Conservation (phyloP, 139 green algal genomes). For the Chlorella sorokiniana region DNA sequence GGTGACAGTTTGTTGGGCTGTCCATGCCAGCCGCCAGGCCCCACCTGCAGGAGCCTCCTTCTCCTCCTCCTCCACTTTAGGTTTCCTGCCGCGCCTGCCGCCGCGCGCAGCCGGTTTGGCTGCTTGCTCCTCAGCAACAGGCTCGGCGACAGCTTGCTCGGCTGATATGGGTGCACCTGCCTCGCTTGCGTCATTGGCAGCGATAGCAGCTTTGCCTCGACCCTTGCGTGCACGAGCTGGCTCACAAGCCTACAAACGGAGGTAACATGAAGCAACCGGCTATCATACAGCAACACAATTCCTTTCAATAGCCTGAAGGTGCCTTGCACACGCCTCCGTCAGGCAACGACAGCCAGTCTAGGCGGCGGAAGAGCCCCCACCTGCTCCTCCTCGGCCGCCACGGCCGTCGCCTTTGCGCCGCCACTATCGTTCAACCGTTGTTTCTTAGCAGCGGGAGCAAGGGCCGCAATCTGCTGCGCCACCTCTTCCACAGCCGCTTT, state of each 20-base stretch:
- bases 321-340: not conserved
- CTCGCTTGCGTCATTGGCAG: too few relatives aligned
- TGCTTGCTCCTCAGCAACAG: not conserved
- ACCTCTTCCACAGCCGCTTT: constrained; percentile 17
- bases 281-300: not conserved
- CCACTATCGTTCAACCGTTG: constrained; percentile 22
- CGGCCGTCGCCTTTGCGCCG: not conserved
- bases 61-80: not conserved
- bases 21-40: too few relatives aligned
- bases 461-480: constrained; percentile 12
- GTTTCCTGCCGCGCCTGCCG: not conserved
- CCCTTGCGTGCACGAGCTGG: not conserved
- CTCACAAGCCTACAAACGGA: not conserved
- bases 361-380: not conserved
- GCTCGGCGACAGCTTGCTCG: not conserved
- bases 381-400: not conserved
- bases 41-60: not conserved
- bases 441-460: constrained; percentile 23
- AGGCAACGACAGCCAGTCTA: not conserved
- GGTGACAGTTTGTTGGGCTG: not conserved
- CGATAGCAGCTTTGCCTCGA: too few relatives aligned
- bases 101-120: not conserved
- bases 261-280: not conserved
- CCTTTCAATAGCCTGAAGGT: not conserved
- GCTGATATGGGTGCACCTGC: too few relatives aligned